These are phyloP conservation scores for Rhamnella rubrinervis DNA, from an alignment of 331 rosid species.

Conservation along the genomic window DNA sequence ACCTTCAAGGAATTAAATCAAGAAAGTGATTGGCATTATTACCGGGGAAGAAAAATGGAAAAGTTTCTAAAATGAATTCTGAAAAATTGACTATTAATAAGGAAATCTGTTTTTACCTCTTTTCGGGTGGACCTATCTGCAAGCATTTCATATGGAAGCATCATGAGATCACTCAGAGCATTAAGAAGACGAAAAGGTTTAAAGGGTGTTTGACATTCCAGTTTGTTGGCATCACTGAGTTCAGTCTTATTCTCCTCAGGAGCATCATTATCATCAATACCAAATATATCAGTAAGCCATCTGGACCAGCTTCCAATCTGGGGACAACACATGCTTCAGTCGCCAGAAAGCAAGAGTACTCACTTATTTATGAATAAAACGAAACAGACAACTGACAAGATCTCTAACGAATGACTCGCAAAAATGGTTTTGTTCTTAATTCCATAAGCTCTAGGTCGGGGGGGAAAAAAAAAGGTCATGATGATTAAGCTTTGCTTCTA, in stretches of 20 bases:
- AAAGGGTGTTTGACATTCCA: conserved; percentile 47
- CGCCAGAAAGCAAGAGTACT: conserved; percentile 18
- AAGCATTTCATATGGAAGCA: conserved; percentile 85
- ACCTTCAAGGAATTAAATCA: conserved; percentile 38
- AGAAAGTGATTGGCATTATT: background rate
- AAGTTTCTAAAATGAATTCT: background rate
- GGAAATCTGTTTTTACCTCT: conserved; percentile 52
- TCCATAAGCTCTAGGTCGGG: background rate
- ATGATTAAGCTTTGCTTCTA: background rate
- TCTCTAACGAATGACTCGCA: background rate
- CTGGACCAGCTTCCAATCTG: conserved; percentile 94
- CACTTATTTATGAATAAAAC: conserved; percentile 13
- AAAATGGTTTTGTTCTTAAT: background rate
- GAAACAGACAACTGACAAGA: background rate
- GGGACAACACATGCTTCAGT: conserved; percentile 17
- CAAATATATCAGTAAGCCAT: conserved; percentile 81
- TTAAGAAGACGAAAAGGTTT: conserved; percentile 74
- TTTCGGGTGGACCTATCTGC: conserved; percentile 56
- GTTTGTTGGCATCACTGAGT: conserved; percentile 30
- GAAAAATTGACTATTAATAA: background rate
- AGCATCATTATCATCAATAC: conserved; percentile 63
- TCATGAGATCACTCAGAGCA: conserved; percentile 83
- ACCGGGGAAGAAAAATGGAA: background rate
- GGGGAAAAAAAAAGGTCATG: background rate
- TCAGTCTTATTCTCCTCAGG: conserved; percentile 37